These are phyloP conservation scores for Talaromyces piceae DNA, from an alignment of 2,329 filamentous ascomycete species.

Conservation along the genomic window DNA sequence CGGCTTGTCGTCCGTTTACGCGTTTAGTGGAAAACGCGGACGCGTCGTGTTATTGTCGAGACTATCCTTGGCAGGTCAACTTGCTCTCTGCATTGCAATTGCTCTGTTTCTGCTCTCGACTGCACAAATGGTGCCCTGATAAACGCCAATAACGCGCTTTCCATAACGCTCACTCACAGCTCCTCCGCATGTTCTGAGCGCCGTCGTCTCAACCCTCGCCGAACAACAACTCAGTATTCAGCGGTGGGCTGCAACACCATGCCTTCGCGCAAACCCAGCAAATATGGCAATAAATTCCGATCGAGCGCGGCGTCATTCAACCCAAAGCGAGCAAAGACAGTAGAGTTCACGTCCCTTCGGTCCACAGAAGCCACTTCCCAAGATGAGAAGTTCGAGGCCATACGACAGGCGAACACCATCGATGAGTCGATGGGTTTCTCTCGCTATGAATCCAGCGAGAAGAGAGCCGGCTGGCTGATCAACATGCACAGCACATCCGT, in stretches of 20 bases:
- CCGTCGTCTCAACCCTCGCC: background rate
- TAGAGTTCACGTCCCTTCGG: constrained; percentile 66
- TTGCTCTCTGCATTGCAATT: background rate
- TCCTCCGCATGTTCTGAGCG: background rate
- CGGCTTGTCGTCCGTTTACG: constrained; percentile 9
- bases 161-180: background rate
- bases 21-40: constrained; percentile 28
- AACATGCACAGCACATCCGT: constrained; percentile 89
- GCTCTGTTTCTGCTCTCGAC: background rate
- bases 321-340: constrained; percentile 61
- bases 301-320: constrained; percentile 36
- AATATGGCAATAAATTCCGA: constrained; percentile 56
- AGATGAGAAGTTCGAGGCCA: constrained; percentile 87
- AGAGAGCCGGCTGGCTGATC: constrained; percentile 83
- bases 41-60: constrained; percentile 20
- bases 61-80: background rate
- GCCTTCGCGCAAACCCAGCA: constrained; percentile 49
- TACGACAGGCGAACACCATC: constrained; percentile 74
- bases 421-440: constrained; percentile 94
- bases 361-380: constrained; percentile 79
- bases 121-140: background rate
- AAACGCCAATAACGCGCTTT: background rate
- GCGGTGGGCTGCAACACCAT: constrained; percentile 27
- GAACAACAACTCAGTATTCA: background rate
- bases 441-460: constrained; percentile 80